A percentile compares a stretch with the other conserved stretches of the same genome.
phyloP scores from a whole-genome alignment of 1,139 yeast genomes.

The Zhuliangozyma parablackwelliae region DNA sequence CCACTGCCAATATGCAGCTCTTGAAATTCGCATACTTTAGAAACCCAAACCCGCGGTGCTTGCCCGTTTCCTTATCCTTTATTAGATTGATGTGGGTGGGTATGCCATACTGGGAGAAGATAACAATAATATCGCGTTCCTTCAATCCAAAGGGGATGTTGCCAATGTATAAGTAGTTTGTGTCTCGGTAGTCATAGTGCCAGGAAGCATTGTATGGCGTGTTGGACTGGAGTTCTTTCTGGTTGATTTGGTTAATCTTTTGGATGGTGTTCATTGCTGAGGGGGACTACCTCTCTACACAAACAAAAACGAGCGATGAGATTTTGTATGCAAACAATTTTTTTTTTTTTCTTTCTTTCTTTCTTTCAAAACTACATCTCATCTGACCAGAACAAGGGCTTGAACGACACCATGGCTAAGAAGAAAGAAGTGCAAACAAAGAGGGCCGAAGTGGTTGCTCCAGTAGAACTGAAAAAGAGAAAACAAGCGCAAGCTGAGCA shows the following conservation, averaged over 20 bases:
- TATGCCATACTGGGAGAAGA: conserved; percentile 87
- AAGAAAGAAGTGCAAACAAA: conserved; percentile 7
- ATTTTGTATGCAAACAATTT: neutral
- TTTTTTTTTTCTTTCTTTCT: conserved; percentile 1
- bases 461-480: conserved; percentile 12
- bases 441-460: conserved; percentile 5
- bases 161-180: conserved; percentile 59
- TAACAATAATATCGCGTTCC: conserved; percentile 69
- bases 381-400: conserved; percentile 2
- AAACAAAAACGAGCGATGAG: conserved; percentile 3
- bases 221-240: conserved; percentile 61
- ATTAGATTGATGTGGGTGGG: conserved; percentile 74
- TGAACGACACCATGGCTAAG: conserved; percentile 13
- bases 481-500: conserved; percentile 15
- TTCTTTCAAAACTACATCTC: neutral
- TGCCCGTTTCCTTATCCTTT: conserved; percentile 66
- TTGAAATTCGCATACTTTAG: conserved; percentile 79
- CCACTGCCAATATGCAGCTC: conserved; percentile 82
- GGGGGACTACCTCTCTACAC: too few relatives aligned
- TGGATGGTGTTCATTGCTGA: conserved; percentile 37
- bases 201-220: conserved; percentile 67
- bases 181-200: conserved; percentile 81
- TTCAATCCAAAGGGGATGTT: conserved; percentile 61
- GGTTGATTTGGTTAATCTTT: conserved; percentile 59
- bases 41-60: conserved; percentile 75